phyloP scores from a whole-genome alignment of 306 rosid genomes.

The Ochetophila trinervis region DNA sequence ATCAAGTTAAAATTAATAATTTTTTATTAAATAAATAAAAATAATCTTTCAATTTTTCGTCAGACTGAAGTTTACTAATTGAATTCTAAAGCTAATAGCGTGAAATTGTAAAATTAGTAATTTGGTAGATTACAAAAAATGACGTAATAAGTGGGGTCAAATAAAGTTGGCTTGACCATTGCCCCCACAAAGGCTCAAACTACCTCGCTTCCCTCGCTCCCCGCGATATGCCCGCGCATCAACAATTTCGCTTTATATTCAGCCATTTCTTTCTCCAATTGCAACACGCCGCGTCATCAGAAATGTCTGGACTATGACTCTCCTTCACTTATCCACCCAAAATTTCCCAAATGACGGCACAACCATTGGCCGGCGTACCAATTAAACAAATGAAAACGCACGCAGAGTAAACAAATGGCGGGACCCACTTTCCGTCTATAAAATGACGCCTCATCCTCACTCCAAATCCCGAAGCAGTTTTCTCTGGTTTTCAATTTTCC shows the following conservation, averaged over 20 bases:
- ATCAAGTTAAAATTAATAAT: no score
- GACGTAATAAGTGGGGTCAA: conserved; percentile 15
- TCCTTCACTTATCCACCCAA: neutral
- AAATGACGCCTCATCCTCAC: neutral
- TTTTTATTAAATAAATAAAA: no score
- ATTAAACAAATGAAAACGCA: neutral
- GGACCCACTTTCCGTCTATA: neutral
- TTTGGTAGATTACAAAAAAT: neutral
- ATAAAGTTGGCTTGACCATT: conserved; percentile 25
- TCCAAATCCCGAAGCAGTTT: neutral
- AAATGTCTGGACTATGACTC: neutral
- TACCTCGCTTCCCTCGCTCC: neutral
- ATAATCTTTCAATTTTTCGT: no score
- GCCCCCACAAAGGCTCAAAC: neutral
- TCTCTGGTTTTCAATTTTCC: neutral
- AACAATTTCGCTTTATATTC: neutral
- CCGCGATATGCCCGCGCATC: neutral
- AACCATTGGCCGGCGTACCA: neutral
- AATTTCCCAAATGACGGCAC: neutral
- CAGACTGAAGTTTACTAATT: no score
- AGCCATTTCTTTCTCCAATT: neutral
- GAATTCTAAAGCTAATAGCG: neutral
- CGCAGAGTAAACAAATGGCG: neutral
- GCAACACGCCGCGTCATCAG: conserved; percentile 15
- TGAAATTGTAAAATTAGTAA: neutral